Conservation (phyloP, 2,329 filamentous ascomycete species). For the Arthrobotrys entomopaga region DNA sequence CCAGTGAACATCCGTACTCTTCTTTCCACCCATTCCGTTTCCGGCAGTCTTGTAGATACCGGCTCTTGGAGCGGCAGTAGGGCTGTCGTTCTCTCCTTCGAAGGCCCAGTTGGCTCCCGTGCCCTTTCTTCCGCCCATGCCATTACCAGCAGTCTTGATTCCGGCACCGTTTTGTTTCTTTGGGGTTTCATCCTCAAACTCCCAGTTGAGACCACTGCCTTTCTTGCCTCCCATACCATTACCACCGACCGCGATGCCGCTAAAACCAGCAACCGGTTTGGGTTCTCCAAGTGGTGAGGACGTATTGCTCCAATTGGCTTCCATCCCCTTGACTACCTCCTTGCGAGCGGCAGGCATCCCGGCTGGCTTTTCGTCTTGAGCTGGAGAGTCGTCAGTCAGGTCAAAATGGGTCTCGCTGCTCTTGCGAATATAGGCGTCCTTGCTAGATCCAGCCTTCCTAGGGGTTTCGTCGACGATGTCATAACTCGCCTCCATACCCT, state of each 20-base stretch:
- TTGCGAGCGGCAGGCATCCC: constrained; percentile 70
- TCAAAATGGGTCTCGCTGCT: constrained; percentile 82
- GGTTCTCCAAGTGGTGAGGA: constrained; percentile 54
- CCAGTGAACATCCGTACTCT: constrained; percentile 65
- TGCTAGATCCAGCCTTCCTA: constrained; percentile 58
- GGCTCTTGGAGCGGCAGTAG: background rate
- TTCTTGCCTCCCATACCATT: constrained; percentile 58
- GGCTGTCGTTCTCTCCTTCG: constrained; percentile 59
- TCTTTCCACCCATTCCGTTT: constrained; percentile 55
- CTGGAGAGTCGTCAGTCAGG: constrained; percentile 75
- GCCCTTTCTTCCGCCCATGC: constrained; percentile 73
- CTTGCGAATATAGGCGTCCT: constrained; percentile 61
- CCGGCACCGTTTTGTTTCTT: constrained; percentile 64
- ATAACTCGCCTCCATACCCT: constrained; percentile 84
- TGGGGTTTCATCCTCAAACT: constrained; percentile 68
- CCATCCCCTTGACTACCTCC: constrained; percentile 79
- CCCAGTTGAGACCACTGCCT: constrained; percentile 65
- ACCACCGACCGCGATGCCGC: constrained; percentile 57
- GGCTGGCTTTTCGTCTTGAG: constrained; percentile 60
- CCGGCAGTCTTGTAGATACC: constrained; percentile 56
- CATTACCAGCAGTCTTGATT: constrained; percentile 70
- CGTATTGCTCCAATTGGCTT: constrained; percentile 67
- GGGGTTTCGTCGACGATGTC: constrained; percentile 80
- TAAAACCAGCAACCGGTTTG: constrained; percentile 53
- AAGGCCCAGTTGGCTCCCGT: constrained; percentile 69